Percentiles rank a stretch among this genome's conserved stretches.
These are phyloP conservation scores for Nigrospora osmanthi DNA, from an alignment of 2,329 filamentous ascomycete species.

Conservation along the genomic window DNA sequence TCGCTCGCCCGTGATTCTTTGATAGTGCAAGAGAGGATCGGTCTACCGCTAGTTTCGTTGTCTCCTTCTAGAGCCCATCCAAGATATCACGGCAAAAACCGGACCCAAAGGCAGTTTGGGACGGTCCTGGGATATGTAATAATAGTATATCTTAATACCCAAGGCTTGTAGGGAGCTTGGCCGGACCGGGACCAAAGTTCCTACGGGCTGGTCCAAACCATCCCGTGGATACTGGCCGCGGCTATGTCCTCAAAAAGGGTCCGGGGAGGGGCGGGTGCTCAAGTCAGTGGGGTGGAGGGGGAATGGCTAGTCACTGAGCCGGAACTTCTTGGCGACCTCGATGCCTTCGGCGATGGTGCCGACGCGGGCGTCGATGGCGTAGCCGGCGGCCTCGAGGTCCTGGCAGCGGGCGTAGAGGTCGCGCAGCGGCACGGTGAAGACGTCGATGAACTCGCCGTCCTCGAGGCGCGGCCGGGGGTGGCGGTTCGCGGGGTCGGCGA, in stretches of 20 bases:
- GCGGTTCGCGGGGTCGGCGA: constrained; percentile 60
- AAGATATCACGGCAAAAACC: too few relatives aligned
- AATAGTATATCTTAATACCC: too few relatives aligned
- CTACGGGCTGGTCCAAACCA: too few relatives aligned
- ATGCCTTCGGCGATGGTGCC: constrained; percentile 74
- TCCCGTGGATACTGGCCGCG: neutral
- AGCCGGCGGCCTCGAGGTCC: constrained; percentile 60
- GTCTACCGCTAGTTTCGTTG: too few relatives aligned
- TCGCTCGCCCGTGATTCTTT: too few relatives aligned
- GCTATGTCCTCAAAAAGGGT: neutral
- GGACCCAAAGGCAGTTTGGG: too few relatives aligned
- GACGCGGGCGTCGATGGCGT: constrained; percentile 71
- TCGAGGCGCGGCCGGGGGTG: constrained; percentile 63
- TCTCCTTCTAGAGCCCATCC: too few relatives aligned
- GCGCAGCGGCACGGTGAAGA: constrained; percentile 59
- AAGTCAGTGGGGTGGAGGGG: too few relatives aligned
- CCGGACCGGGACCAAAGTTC: too few relatives aligned
- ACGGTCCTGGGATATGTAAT: too few relatives aligned
- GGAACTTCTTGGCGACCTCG: constrained; percentile 56
- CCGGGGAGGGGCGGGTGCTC: constrained; percentile 8
- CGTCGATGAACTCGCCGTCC: constrained; percentile 77
- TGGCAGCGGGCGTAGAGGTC: constrained; percentile 60
- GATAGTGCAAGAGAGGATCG: too few relatives aligned
- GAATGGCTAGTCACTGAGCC: constrained; percentile 18
- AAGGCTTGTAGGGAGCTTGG: too few relatives aligned